Base-by-base conservation (phyloP, 2,329 filamentous ascomycete species). In the Paraphaeosphaeria minitans region DNA sequence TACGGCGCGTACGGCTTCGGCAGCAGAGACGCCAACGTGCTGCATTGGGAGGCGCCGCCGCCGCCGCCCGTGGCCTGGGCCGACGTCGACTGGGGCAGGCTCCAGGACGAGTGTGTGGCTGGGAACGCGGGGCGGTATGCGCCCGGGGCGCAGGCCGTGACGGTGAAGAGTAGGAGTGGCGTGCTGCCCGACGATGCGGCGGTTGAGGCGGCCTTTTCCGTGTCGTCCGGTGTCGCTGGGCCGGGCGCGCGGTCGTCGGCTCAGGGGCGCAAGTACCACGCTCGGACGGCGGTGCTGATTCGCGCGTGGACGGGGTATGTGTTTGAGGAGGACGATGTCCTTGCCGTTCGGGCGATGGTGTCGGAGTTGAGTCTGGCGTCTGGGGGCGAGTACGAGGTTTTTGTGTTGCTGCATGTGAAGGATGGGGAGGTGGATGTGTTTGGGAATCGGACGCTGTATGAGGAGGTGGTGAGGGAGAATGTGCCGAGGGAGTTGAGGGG, bases 401-500 rank as follows among this genome's bases (percentile, higher is more conserved):
- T 79, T 65, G 74, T 82, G 4, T 78, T 80, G 56, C 77, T 82
- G 16, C 78, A 82, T 57, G 75, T 82, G 69, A 81, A 81, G 64
- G 86, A 89, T 56, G 78, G 82, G 49, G 78, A 79, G 3, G 77
- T 81, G 14, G 79, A 83, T 22, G 86, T 90, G 47, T 89, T 85
- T 76, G 81, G 84, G n/a, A 82, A 86, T 64, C 75, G 83, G 12
- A 78, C 81, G 29, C 80, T 83, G 1, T 90, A 92, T 68, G 79
- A 86, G 35, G 77, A 81, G 22, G 81, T 88, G 3, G 79, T 93
- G 5, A 76, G 83, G 19, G 82, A 85, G 50, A 84, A 85, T 57
- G 85, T 93, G 1, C 90, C 91, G 0, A 73, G 80, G 22, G 90
- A 94, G 72, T 89, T 93, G 54, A 82, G 84, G 58, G 83, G 85